Evolutionary conservation across 495 filamentous ascomycete genomes (phyloP), one percentile per base, ranked within the genome.

Genomic region (Thozetella sp.): DNA sequence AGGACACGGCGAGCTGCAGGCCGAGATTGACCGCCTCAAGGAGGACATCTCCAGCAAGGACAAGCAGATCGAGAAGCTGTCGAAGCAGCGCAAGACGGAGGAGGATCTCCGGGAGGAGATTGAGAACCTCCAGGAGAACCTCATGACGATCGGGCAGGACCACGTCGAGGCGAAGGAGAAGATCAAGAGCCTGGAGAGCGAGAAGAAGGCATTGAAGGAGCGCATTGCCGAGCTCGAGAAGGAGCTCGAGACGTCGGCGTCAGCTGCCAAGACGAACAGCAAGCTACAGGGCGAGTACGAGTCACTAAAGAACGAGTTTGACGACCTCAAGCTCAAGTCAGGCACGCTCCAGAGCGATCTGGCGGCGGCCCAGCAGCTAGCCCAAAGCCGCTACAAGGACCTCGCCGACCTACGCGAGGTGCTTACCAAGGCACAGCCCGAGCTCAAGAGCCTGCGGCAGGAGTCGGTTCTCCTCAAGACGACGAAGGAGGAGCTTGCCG

Each of bases 61-160:
- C 58, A 75, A 73, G 13, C 83, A 82, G 2, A 92, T 96, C 56
- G 86, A 90, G 22, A 76, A 74, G 17, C 76, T 96, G 11, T 79
- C 81, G 12, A 77, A 78, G 22, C 90, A 90, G 67, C 70, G 88
- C 22, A 90, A 88, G 70, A 84, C 88, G 20, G 85, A 93, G 58
- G 92, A 95, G n/a, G 88, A 87, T 15, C 72, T 97, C 27, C 82
- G 82, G 48, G 94, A 97, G 63, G 93, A 97, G 70, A 89, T 97
- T 57, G 94, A 97, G 68, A 84, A 82, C 15, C 77, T 97, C 55
- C 86, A 86, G 37, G 92, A 97, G 45, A 88, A 91, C 54, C 73
- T 97, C 9, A 70, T 92, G 56, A 80, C 85, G 25, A 74, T 95
- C 34, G 93, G 93, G 19, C 83, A 90, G 53, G 90, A 95, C 51